These are phyloP conservation scores for Fusarium transvaalense DNA, from an alignment of 2,329 filamentous ascomycete genomes.

Conservation along the genomic window DNA sequence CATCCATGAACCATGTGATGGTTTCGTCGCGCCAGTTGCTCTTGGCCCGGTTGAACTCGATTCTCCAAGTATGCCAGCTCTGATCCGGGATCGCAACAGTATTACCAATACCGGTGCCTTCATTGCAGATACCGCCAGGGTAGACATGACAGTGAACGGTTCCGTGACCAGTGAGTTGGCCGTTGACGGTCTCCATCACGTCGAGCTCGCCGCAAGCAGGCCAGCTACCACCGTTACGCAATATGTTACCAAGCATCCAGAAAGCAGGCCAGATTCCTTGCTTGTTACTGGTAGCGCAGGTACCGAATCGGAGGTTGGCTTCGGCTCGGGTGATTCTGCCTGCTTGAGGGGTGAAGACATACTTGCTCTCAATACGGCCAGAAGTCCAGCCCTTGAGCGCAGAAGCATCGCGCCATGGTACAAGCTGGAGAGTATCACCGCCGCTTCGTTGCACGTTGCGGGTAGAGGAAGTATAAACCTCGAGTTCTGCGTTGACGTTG, in stretches of 20 bases:
- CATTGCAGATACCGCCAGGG: constrained; percentile 61
- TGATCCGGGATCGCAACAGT: constrained; percentile 25
- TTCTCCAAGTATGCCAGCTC: constrained; percentile 62
- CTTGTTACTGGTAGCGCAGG: constrained; percentile 51
- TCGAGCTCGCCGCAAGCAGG: constrained; percentile 43
- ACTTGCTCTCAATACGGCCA: constrained; percentile 61
- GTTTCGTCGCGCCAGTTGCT: constrained; percentile 61
- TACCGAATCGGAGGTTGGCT: constrained; percentile 62
- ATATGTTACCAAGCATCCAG: constrained; percentile 44
- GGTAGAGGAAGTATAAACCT: constrained; percentile 60
- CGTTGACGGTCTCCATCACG: constrained; percentile 40
- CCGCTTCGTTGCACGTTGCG: constrained; percentile 64
- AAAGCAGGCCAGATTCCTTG: constrained; percentile 56
- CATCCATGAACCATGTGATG: constrained; percentile 64
- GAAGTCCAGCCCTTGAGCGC: constrained; percentile 60
- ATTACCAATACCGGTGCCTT: constrained; percentile 60
- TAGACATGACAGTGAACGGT: constrained; percentile 42
- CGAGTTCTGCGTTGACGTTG: constrained; percentile 61
- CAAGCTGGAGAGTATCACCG: constrained; percentile 62
- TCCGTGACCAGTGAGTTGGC: constrained; percentile 32
- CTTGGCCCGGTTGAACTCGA: constrained; percentile 60
- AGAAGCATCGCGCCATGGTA: constrained; percentile 56
- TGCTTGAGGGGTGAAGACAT: constrained; percentile 58
- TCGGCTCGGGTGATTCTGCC: constrained; percentile 59
- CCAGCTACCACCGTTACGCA: constrained; percentile 43